These are phyloP conservation scores for Chondrus crispus DNA, from an alignment of 23 red algal genomes.

Conservation along the genomic window DNA sequence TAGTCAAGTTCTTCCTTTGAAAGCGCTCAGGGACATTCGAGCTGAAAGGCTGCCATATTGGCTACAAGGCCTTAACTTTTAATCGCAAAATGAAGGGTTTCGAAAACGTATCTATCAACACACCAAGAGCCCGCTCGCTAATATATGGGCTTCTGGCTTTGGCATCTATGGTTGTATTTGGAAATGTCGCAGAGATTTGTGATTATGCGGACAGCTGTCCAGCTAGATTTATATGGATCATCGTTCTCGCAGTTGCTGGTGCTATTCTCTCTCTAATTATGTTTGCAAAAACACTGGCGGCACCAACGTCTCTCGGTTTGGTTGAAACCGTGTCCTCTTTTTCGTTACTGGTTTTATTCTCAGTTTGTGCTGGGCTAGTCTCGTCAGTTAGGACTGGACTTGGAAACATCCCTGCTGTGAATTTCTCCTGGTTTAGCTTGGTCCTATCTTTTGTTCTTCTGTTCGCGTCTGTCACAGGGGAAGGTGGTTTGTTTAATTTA, in stretches of 20 bases:
- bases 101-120: conserved; percentile 26
- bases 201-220: conserved; percentile 20
- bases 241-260: conserved; percentile 15
- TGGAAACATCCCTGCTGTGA: conserved; percentile 46
- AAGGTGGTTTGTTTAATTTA: background rate
- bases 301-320: background rate
- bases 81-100: no score
- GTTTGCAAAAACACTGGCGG: conserved; percentile 1
- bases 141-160: conserved; percentile 33
- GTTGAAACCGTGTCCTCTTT: background rate
- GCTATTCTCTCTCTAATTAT: conserved; percentile 8
- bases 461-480: conserved; percentile 10
- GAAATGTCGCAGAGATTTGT: conserved; percentile 45
- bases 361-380: conserved; percentile 39
- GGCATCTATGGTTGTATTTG: conserved; percentile 43
- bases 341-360: conserved; percentile 14
- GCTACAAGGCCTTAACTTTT: no score
- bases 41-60: no score
- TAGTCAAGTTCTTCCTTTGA: no score
- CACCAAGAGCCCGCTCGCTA: conserved; percentile 11
- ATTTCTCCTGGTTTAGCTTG: conserved; percentile 33
- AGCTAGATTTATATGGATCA: background rate
- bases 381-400: conserved; percentile 52
- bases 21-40: no score
- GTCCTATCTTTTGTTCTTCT: background rate